Evolutionary conservation across 1,139 yeast genomes (phyloP), one percentile per base, ranked within the genome.

Genomic region (Yamadazyma mexicana): DNA sequence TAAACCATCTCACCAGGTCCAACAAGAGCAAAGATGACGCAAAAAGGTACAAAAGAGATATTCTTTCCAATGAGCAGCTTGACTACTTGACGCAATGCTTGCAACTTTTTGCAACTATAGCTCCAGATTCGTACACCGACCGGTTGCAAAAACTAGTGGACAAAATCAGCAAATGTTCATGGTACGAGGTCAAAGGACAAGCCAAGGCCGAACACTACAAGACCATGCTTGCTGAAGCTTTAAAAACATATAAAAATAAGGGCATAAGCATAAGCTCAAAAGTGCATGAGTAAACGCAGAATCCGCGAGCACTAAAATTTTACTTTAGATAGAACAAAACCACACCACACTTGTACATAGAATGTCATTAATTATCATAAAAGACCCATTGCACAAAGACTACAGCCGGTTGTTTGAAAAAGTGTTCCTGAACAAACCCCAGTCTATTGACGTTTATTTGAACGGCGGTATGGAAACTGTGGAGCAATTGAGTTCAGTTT

Each of bases 1-100:
- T 70, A 12, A 61, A 63, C 41, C 62, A 66, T 41, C 64, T 56
- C 48, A 61, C 62, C 35, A 72, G 68, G 42, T 55, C 45, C 37
- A 65, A 68, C 38, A 63, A 64, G 28, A 49, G 10, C 12, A 37
- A 38, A 17, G 25, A 25, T 5, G 33, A 32, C 6, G 12, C 14
- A 2, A 28, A 28, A 12, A 8, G 35, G n/a, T 24, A 16, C 23
- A 34, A 24, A 5, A 22, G 25, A 31, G 55, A 50, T 35, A 53
- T 63, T 3, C 51, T 67, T 15, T 55, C 55, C 7, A 43, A 49
- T 22, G 39, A 43, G 5, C 73, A 67, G 40, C 50, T 66, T 16
- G 42, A 35, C 27, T 44, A 45, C 27, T 32, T 45, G 35, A 39
- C 54, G 20, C 38, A 35, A 16, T 43, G 51, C 5, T 51, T 55